Evolutionary conservation across 2,329 filamentous ascomycete genomes (phyloP).

Genomic region (Uncinocarpus reesii): DNA sequence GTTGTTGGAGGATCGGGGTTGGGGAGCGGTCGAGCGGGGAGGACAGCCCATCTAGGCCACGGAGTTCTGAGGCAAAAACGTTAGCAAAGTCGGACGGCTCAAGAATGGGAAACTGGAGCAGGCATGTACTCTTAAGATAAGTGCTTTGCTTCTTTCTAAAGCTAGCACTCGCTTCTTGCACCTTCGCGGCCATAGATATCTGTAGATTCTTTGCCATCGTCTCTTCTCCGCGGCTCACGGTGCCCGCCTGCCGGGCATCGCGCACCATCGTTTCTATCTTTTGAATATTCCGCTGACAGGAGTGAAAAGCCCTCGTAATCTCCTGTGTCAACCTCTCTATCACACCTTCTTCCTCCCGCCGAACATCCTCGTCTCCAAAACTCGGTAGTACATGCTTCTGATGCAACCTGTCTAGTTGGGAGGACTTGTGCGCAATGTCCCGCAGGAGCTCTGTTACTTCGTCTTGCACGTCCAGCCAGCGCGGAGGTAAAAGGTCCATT

Average conservation of each 20-base stretch:
- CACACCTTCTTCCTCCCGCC: constrained; percentile 73
- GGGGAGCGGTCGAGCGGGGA: constrained; percentile 43
- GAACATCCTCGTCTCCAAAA: constrained; percentile 89
- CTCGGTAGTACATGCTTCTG: constrained; percentile 94
- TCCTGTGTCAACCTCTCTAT: constrained; percentile 85
- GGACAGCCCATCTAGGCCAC: constrained; percentile 56
- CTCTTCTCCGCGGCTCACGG: constrained; percentile 73
- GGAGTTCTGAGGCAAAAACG: constrained; percentile 50
- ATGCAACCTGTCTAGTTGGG: constrained; percentile 80
- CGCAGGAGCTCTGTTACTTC: constrained; percentile 76
- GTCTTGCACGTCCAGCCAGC: constrained; percentile 92
- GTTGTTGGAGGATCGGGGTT: constrained; percentile 36
- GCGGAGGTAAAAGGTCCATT: constrained; percentile 90
- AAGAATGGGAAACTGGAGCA: not conserved
- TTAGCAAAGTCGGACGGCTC: not conserved
- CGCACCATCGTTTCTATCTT: constrained; percentile 77
- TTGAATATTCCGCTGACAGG: constrained; percentile 81
- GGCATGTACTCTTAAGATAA: constrained; percentile 72
- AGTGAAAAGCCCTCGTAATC: constrained; percentile 80
- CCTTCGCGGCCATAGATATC: constrained; percentile 73
- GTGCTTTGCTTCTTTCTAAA: constrained; percentile 97
- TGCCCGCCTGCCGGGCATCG: constrained; percentile 56
- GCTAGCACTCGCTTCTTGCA: constrained; percentile 81
- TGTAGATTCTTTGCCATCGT: constrained; percentile 95
- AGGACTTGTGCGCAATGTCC: constrained; percentile 71